These are phyloP conservation scores for Dacryopinax primogenitus DNA, from an alignment of 768 basidiomycete species.

Conservation along the genomic window DNA sequence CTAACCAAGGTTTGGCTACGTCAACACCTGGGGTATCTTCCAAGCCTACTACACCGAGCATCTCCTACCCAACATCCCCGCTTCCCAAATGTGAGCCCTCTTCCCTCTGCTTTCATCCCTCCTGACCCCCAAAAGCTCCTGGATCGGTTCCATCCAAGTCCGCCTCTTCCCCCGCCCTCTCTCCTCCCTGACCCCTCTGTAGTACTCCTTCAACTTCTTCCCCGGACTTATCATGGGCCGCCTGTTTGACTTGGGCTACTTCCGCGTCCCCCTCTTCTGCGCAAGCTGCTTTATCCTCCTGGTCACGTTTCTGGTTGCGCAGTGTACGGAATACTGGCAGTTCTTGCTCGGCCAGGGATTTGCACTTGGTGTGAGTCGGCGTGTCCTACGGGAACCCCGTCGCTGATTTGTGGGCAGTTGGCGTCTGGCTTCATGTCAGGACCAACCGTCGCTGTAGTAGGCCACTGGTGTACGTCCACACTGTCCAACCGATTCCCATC, in stretches of 20 bases:
- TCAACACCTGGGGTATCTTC: conserved; percentile 49
- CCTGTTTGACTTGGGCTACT: conserved; percentile 61
- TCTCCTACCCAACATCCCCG: conserved; percentile 36
- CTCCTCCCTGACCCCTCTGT: neutral
- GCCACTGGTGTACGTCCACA: conserved; percentile 54
- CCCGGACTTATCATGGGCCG: conserved; percentile 45
- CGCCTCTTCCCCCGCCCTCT: conserved; percentile 7
- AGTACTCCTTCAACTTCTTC: conserved; percentile 22
- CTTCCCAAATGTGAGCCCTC: conserved; percentile 49
- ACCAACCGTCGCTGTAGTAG: conserved; percentile 43
- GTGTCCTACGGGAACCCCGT: neutral
- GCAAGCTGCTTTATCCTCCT: conserved; percentile 41
- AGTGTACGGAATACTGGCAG: conserved; percentile 67
- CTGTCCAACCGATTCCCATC: neutral
- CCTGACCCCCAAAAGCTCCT: conserved; percentile 39
- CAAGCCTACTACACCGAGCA: conserved; percentile 56
- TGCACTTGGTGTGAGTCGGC: conserved; percentile 42
- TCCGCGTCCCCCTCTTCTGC: conserved; percentile 37
- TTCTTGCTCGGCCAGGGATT: conserved; percentile 65
- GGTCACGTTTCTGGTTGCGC: conserved; percentile 51
- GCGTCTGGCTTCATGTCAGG: conserved; percentile 50
- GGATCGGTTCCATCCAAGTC: conserved; percentile 70
- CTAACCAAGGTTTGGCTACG: conserved; percentile 59
- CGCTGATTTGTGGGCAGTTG: conserved; percentile 17
- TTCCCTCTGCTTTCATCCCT: conserved; percentile 17